A percentile compares a stretch with the other conserved stretches of the same genome.
Evolutionary conservation across 2,329 filamentous ascomycete species (phyloP).

Genomic region (Ophiostoma fasciatum): DNA sequence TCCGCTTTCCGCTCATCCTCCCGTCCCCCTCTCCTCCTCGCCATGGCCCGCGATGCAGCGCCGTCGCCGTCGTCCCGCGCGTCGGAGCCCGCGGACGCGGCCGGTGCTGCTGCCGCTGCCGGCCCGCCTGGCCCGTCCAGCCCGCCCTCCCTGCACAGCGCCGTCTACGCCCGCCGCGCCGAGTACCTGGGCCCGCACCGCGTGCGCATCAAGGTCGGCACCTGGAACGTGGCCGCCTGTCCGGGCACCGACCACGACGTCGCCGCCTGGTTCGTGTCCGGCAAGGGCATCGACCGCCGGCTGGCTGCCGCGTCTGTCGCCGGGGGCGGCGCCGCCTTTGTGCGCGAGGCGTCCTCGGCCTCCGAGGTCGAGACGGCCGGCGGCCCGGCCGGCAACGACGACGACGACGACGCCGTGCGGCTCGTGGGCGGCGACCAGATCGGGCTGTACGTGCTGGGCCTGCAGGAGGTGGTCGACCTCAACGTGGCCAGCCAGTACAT

Average conservation of each 20-base stretch:
- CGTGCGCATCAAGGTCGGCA: conserved; percentile 77
- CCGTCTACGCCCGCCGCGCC: conserved; percentile 54
- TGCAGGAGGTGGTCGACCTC: conserved; percentile 88
- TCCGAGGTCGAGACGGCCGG: no score
- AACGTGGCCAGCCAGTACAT: conserved; percentile 67
- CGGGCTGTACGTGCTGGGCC: conserved; percentile 74
- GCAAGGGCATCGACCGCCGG: conserved; percentile 51
- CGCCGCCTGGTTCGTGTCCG: conserved; percentile 73
- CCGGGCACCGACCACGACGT: conserved; percentile 80
- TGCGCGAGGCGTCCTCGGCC: no score
- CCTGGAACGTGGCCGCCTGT: conserved; percentile 86
- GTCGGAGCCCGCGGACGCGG: conserved; percentile 29
- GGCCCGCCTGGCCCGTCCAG: no score
- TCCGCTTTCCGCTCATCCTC: background rate
- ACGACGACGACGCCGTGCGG: conserved; percentile 19
- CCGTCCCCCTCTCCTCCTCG: background rate
- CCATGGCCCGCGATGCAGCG: background rate
- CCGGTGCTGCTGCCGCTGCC: conserved; percentile 11
- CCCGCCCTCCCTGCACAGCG: conserved; percentile 45
- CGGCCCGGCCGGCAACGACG: no score
- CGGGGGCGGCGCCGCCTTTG: no score
- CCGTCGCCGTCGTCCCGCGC: conserved; percentile 21
- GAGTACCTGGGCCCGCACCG: conserved; percentile 67
- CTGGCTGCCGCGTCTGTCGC: no score
- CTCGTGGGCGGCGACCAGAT: conserved; percentile 52